phyloP scores from a whole-genome alignment of 177 flowering plant species.

The Vitis hybrid region DNA sequence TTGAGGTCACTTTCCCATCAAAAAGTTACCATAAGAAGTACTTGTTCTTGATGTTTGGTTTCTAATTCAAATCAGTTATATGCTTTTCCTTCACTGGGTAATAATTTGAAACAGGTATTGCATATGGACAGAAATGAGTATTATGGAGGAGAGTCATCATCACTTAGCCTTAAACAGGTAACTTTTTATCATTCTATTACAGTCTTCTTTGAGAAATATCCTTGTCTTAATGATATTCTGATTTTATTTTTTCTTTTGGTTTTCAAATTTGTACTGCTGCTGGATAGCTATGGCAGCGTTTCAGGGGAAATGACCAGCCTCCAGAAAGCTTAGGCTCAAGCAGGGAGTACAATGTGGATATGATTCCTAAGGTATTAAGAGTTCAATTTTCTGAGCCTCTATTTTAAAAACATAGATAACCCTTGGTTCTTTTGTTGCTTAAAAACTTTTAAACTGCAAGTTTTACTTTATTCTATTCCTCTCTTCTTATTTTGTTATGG shows the following conservation, averaged over 20 bases:
- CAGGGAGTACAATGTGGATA: conserved; percentile 91
- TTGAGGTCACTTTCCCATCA: too few species aligned
- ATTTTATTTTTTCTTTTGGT: neutral
- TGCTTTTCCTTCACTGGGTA: neutral
- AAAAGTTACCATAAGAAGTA: neutral
- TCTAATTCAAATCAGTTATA: neutral
- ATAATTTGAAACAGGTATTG: conserved; percentile 44
- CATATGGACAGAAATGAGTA: conserved; percentile 83
- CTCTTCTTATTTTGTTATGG: neutral
- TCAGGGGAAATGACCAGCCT: conserved; percentile 62
- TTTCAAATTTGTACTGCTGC: neutral
- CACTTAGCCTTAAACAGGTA: conserved; percentile 71
- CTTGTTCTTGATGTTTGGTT: neutral
- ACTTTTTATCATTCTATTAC: neutral
- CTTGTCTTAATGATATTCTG: too few species aligned
- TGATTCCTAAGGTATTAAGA: conserved; percentile 78
- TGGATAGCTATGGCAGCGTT: conserved; percentile 83
- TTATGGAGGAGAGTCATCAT: conserved; percentile 73
- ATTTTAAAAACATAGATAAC: neutral
- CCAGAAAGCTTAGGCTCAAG: conserved; percentile 72
- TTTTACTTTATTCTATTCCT: neutral
- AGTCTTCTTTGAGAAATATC: neutral
- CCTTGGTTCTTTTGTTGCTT: neutral
- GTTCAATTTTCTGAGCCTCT: neutral
- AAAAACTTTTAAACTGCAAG: neutral